Percentiles rank a stretch among this genome's conserved stretches.
Conservation (phyloP, 768 basidiomycete species). For the Termitomyces heimii region DNA sequence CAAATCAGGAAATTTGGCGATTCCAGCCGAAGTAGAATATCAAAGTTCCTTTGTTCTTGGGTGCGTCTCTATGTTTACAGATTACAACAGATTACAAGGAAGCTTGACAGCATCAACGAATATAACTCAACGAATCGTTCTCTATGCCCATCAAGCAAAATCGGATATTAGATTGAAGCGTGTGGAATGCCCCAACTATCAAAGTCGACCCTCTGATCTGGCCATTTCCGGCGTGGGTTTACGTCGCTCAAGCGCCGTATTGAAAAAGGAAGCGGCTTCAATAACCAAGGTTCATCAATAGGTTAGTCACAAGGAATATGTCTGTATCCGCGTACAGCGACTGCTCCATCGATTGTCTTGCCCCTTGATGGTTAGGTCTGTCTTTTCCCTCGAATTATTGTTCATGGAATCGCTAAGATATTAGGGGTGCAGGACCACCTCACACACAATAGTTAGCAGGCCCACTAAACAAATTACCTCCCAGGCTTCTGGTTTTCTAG, state of each 20-base stretch:
- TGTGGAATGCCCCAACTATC: background rate
- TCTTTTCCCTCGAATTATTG: no score
- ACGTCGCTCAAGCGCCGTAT: background rate
- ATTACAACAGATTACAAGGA: no score
- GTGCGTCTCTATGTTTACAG: background rate
- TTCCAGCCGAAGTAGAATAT: background rate
- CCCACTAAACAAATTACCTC: no score
- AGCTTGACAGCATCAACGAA: background rate
- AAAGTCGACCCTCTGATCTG: background rate
- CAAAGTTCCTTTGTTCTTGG: background rate
- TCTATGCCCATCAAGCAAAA: background rate
- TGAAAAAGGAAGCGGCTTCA: background rate
- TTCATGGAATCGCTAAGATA: no score
- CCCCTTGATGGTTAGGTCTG: background rate
- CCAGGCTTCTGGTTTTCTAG: no score
- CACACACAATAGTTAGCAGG: no score
- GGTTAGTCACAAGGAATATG: constrained; percentile 5
- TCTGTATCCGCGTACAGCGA: constrained; percentile 9
- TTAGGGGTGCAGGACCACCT: no score
- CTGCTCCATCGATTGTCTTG: constrained; percentile 5
- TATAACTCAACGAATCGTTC: background rate
- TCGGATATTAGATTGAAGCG: background rate
- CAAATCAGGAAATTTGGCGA: background rate
- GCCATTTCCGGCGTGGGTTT: background rate
- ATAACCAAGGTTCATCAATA: background rate